Evolutionary conservation across 2,329 filamentous ascomycete genomes (phyloP).

Genomic region (Emmonsia crescens): DNA sequence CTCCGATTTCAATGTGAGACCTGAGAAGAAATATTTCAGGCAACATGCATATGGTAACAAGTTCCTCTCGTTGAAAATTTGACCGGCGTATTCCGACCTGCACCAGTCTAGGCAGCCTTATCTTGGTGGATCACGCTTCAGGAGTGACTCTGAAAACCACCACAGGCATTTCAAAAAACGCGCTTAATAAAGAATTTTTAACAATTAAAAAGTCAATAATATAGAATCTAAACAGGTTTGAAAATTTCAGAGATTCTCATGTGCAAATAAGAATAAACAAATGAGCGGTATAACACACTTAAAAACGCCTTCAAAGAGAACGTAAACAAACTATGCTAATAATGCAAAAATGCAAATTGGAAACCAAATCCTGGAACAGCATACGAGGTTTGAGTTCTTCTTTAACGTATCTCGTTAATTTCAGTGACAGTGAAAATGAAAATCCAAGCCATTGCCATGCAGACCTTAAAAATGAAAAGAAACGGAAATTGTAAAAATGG

Average conservation of each 20-base stretch:
- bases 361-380: background rate
- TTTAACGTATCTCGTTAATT: background rate
- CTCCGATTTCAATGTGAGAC: background rate
- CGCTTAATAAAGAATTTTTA: background rate
- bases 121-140: background rate
- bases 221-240: background rate
- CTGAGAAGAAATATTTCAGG: background rate
- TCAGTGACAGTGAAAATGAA: background rate
- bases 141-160: background rate
- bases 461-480: background rate
- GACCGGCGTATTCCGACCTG: background rate
- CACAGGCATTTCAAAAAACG: background rate
- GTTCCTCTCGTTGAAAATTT: background rate
- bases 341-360: background rate
- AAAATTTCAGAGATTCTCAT: background rate
- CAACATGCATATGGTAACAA: background rate
- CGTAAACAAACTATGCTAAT: background rate
- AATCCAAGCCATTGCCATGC: background rate
- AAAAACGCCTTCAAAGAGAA: background rate
- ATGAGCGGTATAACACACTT: background rate
- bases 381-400: background rate
- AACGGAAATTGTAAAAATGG: background rate
- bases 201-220: background rate
- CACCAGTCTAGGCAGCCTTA: constrained; percentile 2
- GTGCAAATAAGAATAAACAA: background rate